phyloP scores from a whole-genome alignment of 192 early-diverging fungal species.

The Chytriomyces sp. region DNA sequence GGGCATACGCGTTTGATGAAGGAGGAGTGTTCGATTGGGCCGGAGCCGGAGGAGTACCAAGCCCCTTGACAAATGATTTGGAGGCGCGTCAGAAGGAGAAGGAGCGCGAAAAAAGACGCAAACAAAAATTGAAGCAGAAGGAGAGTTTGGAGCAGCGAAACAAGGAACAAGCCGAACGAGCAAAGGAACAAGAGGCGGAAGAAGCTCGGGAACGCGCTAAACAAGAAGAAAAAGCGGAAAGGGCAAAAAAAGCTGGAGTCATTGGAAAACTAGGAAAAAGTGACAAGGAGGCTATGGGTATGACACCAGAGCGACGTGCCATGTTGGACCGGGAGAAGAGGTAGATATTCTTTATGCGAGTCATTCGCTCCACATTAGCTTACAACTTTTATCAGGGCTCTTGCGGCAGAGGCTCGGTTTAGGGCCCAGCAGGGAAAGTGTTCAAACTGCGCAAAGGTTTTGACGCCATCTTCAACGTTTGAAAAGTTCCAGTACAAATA shows the following conservation, averaged over 20 bases:
- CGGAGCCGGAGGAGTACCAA: conserved; percentile 71
- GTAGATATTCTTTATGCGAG: conserved; percentile 8
- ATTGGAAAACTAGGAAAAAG: conserved; percentile 44
- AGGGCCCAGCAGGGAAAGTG: conserved; percentile 56
- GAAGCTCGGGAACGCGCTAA: conserved; percentile 48
- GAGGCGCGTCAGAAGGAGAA: conserved; percentile 73
- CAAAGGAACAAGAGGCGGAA: conserved; percentile 29
- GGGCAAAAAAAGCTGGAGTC: conserved; percentile 49
- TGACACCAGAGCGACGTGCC: conserved; percentile 72
- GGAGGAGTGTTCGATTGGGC: conserved; percentile 59
- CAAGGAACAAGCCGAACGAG: conserved; percentile 40
- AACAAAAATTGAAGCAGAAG: conserved; percentile 62
- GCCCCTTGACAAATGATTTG: conserved; percentile 74
- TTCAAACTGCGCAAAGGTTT: conserved; percentile 64
- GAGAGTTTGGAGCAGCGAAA: conserved; percentile 42
- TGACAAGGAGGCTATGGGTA: conserved; percentile 53
- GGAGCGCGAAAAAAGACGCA: conserved; percentile 67
- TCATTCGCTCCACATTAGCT: background rate
- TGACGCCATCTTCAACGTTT: conserved; percentile 69
- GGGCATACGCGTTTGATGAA: conserved; percentile 61
- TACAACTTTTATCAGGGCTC: conserved; percentile 53
- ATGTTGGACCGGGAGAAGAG: conserved; percentile 77
- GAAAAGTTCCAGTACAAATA: conserved; percentile 73
- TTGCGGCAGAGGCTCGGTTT: conserved; percentile 76
- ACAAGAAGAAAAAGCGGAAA: conserved; percentile 61